Conservation (phyloP, 1,284 basidiomycete genomes). For the Fistulinella cinereoalba region DNA sequence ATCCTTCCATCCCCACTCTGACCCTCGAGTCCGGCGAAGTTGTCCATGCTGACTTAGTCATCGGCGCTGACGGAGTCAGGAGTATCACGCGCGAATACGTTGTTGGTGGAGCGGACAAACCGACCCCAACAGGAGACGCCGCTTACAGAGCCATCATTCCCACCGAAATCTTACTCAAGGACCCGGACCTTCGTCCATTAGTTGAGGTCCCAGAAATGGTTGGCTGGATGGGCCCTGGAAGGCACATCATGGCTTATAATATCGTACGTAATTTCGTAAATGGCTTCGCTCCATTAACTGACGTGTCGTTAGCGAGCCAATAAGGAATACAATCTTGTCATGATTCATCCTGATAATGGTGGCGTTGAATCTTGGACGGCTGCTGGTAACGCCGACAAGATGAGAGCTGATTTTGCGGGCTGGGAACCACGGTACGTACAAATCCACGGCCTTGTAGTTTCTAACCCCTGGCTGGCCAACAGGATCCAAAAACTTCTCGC, state of each 20-base stretch:
- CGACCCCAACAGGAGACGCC: constrained; percentile 40
- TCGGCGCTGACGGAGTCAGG: constrained; percentile 57
- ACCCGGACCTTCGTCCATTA: constrained; percentile 35
- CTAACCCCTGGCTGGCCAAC: constrained; percentile 12
- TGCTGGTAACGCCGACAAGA: constrained; percentile 39
- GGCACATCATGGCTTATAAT: constrained; percentile 39
- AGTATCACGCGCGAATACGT: constrained; percentile 43
- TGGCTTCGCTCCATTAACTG: background rate
- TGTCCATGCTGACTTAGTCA: constrained; percentile 44
- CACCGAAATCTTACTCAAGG: constrained; percentile 31
- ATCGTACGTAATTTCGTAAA: constrained; percentile 25
- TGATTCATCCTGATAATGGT: constrained; percentile 43
- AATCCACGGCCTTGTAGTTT: background rate
- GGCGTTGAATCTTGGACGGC: constrained; percentile 42
- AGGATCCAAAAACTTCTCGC: constrained; percentile 49
- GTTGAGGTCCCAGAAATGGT: constrained; percentile 39
- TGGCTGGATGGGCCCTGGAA: constrained; percentile 39
- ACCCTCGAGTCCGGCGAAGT: constrained; percentile 44
- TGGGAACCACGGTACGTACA: constrained; percentile 47
- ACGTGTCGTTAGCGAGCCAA: constrained; percentile 34
- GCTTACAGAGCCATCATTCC: constrained; percentile 40
- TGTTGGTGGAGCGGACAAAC: constrained; percentile 38
- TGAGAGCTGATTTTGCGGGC: constrained; percentile 43
- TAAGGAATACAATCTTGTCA: constrained; percentile 49
- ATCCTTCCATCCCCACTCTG: constrained; percentile 38